Conservation (phyloP, 2,329 filamentous ascomycete genomes). For the Pseudogymnoascus sp. region DNA sequence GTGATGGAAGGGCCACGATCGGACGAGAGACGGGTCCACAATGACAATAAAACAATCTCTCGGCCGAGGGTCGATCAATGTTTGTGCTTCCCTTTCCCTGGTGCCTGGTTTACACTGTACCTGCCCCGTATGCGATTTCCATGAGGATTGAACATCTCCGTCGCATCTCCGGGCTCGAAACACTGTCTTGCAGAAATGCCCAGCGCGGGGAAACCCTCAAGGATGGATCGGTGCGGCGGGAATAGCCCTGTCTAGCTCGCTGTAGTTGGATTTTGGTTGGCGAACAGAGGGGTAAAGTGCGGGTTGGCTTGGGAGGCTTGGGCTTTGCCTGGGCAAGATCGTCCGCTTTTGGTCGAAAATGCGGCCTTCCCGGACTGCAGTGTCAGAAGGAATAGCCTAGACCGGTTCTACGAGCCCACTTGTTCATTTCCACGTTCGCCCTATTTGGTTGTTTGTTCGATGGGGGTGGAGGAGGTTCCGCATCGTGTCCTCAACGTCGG, state of each 20-base stretch:
- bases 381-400: slow-evolving; percentile 9
- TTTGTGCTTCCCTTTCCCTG: not conserved
- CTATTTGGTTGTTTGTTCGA: not conserved
- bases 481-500: not conserved
- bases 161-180: not conserved
- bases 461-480: not conserved
- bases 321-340: not conserved
- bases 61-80: not conserved
- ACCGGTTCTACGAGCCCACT: not conserved
- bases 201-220: not conserved
- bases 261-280: slow-evolving; percentile 4
- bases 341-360: not conserved
- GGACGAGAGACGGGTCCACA: not conserved
- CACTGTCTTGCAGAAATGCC: not conserved
- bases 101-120: not conserved
- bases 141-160: not conserved
- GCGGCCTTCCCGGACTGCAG: not conserved
- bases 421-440: not conserved
- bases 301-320: not conserved
- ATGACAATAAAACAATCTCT: not conserved
- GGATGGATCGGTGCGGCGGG: slow-evolving; percentile 1
- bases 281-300: slow-evolving; percentile 1
- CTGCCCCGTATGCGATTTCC: not conserved
- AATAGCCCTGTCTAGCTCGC: slow-evolving; percentile 1
- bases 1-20: not conserved